Evolutionary conservation across 805 yeast species (phyloP).

Genomic region (Lipomyces spencermartinsiae): DNA sequence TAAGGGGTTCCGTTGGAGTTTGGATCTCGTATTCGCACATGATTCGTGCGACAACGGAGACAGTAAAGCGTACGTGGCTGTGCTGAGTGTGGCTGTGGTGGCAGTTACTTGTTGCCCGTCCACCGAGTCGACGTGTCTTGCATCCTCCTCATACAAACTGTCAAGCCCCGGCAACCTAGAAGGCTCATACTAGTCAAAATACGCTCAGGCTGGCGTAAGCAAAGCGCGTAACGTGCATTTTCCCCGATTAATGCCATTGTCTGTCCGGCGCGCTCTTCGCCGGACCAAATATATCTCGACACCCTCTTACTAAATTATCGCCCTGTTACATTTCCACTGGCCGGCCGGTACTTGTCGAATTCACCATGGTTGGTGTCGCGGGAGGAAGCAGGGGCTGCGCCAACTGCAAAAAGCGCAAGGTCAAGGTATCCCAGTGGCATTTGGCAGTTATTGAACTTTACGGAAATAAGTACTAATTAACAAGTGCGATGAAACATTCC

Average conservation of each 20-base stretch:
- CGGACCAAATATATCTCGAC: background rate
- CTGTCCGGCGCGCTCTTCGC: background rate
- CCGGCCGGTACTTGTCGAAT: background rate
- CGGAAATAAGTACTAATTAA: background rate
- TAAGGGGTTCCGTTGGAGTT: too few relatives aligned
- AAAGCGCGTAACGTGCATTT: background rate
- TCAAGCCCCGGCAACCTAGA: too few relatives aligned
- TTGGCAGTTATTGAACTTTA: background rate
- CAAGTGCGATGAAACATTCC: conserved; percentile 28
- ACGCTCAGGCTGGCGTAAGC: background rate
- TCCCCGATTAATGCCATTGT: background rate
- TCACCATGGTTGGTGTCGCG: conserved; percentile 34
- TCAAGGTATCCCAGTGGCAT: conserved; percentile 22
- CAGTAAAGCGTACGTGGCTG: too few relatives aligned
- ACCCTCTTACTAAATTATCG: background rate
- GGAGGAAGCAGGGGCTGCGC: conserved; percentile 37
- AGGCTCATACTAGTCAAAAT: too few relatives aligned
- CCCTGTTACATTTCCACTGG: background rate
- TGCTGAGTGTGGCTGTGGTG: too few relatives aligned
- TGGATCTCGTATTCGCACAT: too few relatives aligned
- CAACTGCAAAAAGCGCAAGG: conserved; percentile 27
- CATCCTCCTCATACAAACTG: too few relatives aligned
- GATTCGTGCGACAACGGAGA: too few relatives aligned
- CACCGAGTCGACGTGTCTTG: too few relatives aligned
- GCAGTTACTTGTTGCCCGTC: too few relatives aligned